Evolutionary conservation across 768 basidiomycete genomes (phyloP), one percentile per base, ranked within the genome.

Genomic region (Amyloporia xantha): DNA sequence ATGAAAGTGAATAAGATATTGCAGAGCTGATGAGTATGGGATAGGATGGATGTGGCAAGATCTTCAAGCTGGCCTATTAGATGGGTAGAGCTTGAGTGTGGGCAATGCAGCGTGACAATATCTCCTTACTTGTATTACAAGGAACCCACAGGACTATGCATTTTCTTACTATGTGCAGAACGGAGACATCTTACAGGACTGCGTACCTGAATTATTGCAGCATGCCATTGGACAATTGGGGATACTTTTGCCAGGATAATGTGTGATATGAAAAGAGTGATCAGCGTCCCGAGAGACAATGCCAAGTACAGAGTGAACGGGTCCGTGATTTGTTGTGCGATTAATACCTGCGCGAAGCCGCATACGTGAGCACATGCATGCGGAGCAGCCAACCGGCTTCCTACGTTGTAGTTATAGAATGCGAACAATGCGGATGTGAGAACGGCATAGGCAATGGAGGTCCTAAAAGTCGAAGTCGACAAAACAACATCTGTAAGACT

Each of bases 121-220:
- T 39, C 17, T 3, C 12, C 39, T 38, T 35, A 64, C 64, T 45
- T 60, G 59, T 5, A 58, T 42, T 26, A 70, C 62, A 44, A 63
- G 60, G 24, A 65, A 54, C 12, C 71, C 70, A 52, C 62, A 57
- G 50, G 64, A 58, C 65, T 71, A 45, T 25, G 17, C 19, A 21
- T 21, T 33, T 35, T 41, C 35, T 47, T 5, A 45, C 4, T 23
- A 15, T 27, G 30, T 33, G 30, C 30, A 15, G 7, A 7, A 33
- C 15, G n/a, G n/a, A 35, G 4, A 30, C 19, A 21, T 17, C 30
- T 17, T 33, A 21, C 30, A 45, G 13, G 28, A 28, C 4, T 33
- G 25, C 44, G 37, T 55, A 72, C 72, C 55, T 70, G 69, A 9
- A 71, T 59, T 24, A 62, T 33, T 17, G 56, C 48, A 30, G 59